Evolutionary conservation across 2,329 filamentous ascomycete genomes (phyloP).

Genomic region (Ophioceras dolichostomum): DNA sequence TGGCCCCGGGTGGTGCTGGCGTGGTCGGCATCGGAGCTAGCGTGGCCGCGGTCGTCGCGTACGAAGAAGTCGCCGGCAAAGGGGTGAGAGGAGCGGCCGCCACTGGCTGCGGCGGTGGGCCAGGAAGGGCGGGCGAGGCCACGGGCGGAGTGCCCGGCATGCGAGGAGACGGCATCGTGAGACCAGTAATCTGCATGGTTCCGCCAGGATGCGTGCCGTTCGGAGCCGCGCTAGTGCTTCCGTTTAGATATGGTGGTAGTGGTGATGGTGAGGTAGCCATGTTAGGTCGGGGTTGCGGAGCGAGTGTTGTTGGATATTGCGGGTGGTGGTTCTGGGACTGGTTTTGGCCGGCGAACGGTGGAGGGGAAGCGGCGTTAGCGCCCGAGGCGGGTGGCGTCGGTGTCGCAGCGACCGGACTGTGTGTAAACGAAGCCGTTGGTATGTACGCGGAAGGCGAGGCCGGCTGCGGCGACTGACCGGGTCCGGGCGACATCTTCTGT

Average conservation of each 20-base stretch:
- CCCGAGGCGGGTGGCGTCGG: constrained; percentile 6
- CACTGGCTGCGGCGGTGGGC: background rate
- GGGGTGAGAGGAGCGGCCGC: constrained; percentile 1
- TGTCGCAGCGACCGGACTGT: constrained; percentile 7
- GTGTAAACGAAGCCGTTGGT: constrained; percentile 16
- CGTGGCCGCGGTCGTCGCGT: constrained; percentile 8
- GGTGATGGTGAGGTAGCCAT: constrained; percentile 10
- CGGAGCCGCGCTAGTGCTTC: too few species aligned
- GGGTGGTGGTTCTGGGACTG: too few species aligned
- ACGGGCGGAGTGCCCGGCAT: constrained; percentile 1
- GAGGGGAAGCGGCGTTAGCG: constrained; percentile 25
- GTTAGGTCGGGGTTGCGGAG: constrained; percentile 37
- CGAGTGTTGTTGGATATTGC: constrained; percentile 42
- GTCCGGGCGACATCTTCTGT: constrained; percentile 1
- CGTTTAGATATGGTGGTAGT: constrained; percentile 11
- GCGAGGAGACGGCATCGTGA: constrained; percentile 2
- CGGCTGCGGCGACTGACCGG: constrained; percentile 1
- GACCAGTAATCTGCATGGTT: too few species aligned
- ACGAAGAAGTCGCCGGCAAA: constrained; percentile 1
- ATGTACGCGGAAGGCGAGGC: constrained; percentile 11
- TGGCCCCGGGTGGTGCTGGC: constrained; percentile 19
- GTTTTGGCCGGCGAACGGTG: constrained; percentile 45
- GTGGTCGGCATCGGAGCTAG: constrained; percentile 12
- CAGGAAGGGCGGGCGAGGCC: background rate
- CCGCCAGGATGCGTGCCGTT: too few species aligned